Base-by-base conservation (phyloP, 1,284 basidiomycete genomes). In the Rugosomyces carneus region DNA sequence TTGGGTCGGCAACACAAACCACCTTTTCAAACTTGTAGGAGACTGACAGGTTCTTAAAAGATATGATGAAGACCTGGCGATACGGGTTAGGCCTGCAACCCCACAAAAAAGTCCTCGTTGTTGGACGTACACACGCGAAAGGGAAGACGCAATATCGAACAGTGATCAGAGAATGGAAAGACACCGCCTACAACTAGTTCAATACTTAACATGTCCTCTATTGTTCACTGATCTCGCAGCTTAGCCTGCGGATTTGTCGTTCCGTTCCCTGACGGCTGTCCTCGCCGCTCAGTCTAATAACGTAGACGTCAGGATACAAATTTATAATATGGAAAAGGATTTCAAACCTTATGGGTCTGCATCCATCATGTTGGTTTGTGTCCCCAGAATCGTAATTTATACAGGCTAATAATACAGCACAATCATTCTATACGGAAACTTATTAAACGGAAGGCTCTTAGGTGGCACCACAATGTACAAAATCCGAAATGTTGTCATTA, bases 61-160 rank as follows among this genome's bases (percentile, higher is more conserved):
- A 16, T 60, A 45, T 43, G 64, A 68, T 9, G 62, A 69, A 2
- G 65, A 66, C 9, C 50, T 80, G 2, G 61, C 58, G 3, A 61
- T 82, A 44, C 70, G 72, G 7, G 66, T 88, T 5, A 66, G 71
- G 5, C 80, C 83, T 3, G 75, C 85, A 1, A 60, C 58, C 5
- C 53, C 63, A 27, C 57, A 67, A 10, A 89, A 90, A 59, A 91
- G 89, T 60, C 84, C 85, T 2, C 72, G 89, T 13, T 93, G 89
- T 61, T 91, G 89, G 88, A 81, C 77, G 5, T 82, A 75, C 58
- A 80, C 77, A 0, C 69, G 78, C 24, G 24, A 26, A 26, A 26
- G 10, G 24, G 24, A 26, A n/a, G n/a, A n/a, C n/a, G n/a, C n/a
- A n/a, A n/a, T n/a, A n/a, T n/a, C n/a, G n/a, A n/a, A n/a, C n/a